Evolutionary conservation across 2,329 filamentous ascomycete genomes (phyloP).

Genomic region (Geosmithia putterillii): DNA sequence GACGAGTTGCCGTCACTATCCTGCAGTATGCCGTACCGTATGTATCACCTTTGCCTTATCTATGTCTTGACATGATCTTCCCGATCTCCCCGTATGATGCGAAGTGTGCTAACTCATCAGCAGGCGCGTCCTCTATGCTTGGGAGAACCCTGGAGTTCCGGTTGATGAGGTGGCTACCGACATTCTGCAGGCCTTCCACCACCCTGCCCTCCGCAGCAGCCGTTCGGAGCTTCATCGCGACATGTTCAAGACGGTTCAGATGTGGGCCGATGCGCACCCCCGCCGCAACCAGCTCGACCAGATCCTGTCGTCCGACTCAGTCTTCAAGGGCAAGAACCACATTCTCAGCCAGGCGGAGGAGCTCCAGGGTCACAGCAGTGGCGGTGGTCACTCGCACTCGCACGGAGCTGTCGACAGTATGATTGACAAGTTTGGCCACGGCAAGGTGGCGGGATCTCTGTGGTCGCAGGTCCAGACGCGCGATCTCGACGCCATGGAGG

Average conservation of each 20-base stretch:
- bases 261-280: conserved; percentile 63
- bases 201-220: conserved; percentile 71
- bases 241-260: conserved; percentile 80
- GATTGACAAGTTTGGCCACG: conserved; percentile 35
- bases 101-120: conserved; percentile 2
- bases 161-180: conserved; percentile 77
- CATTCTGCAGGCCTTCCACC: conserved; percentile 75
- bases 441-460: conserved; percentile 45
- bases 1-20: conserved; percentile 60
- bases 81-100: too few relatives aligned
- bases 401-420: conserved; percentile 23
- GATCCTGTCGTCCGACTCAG: conserved; percentile 71
- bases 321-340: conserved; percentile 75
- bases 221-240: conserved; percentile 66
- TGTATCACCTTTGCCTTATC: conserved; percentile 13
- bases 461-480: conserved; percentile 50
- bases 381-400: conserved; percentile 24
- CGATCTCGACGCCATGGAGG: conserved; percentile 43
- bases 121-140: conserved; percentile 75
- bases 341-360: conserved; percentile 26
- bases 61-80: neutral
- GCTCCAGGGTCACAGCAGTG: conserved; percentile 14
- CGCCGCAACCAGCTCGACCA: conserved; percentile 58
- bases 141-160: conserved; percentile 76
- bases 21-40: conserved; percentile 77